phyloP scores from a whole-genome alignment of 345 rosid genomes.

The Durio zibethinus region DNA sequence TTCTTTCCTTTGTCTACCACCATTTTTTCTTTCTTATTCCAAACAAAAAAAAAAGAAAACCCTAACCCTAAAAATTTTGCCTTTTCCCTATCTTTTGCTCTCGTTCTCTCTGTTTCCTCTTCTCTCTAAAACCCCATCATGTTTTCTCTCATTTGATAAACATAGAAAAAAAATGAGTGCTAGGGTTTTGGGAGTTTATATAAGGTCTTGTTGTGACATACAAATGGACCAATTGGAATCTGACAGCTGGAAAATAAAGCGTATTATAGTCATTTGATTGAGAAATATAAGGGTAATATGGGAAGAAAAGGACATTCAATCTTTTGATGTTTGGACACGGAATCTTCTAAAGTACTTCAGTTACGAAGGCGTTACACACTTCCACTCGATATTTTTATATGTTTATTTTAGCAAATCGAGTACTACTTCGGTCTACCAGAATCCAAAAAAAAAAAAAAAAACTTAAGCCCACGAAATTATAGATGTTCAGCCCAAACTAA shows the following conservation, averaged over 20 bases:
- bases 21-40: constrained; percentile 33
- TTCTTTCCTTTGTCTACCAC: constrained; percentile 84
- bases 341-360: background rate
- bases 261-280: background rate
- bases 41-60: constrained; percentile 1
- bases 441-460: too few species aligned
- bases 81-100: background rate
- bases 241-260: background rate
- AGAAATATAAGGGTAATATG: background rate
- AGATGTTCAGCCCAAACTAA: too few species aligned
- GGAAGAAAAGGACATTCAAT: background rate
- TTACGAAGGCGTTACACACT: background rate
- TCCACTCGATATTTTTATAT: background rate
- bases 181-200: constrained; percentile 76
- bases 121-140: constrained; percentile 43
- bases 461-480: too few species aligned
- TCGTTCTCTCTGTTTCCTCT: background rate
- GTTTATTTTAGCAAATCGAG: too few species aligned
- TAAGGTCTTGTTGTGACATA: background rate
- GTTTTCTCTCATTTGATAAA: constrained; percentile 7
- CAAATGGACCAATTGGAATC: background rate
- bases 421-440: too few species aligned
- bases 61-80: constrained; percentile 18
- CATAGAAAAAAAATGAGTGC: constrained; percentile 11
- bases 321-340: background rate